Percentiles rank a stretch among this genome's conserved stretches.
Conservation (phyloP, 2,329 filamentous ascomycete species). For the Aspergillus proliferans region DNA sequence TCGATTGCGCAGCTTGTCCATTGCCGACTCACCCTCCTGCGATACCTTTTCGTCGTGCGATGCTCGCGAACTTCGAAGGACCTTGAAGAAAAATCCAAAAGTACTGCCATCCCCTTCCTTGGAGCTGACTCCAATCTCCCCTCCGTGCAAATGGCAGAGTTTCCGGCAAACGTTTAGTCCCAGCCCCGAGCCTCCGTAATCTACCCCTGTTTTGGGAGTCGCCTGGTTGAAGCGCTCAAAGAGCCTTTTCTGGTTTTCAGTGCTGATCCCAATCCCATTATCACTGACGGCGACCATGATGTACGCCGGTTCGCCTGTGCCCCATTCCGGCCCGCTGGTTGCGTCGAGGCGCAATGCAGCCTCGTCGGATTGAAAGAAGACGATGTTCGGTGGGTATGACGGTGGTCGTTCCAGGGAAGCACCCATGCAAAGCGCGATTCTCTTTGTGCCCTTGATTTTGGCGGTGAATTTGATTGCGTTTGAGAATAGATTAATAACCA, state of each 20-base stretch:
- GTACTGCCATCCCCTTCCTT: conserved; percentile 51
- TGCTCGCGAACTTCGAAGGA: conserved; percentile 18
- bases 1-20: conserved; percentile 13
- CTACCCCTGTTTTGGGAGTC: conserved; percentile 66
- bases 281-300: conserved; percentile 70
- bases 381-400: conserved; percentile 30
- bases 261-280: conserved; percentile 66
- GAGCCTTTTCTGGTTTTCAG: conserved; percentile 65
- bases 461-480: conserved; percentile 78
- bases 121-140: conserved; percentile 66
- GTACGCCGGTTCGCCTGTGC: conserved; percentile 53
- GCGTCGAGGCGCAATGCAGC: conserved; percentile 20
- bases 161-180: conserved; percentile 73
- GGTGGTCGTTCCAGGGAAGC: conserved; percentile 44
- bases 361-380: conserved; percentile 23
- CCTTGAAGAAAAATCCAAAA: conserved; percentile 54
- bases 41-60: background rate
- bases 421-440: conserved; percentile 49
- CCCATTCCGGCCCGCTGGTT: conserved; percentile 47
- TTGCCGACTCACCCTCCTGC: background rate
- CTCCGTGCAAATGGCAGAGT: conserved; percentile 73
- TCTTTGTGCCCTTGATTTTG: conserved; percentile 34
- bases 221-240: conserved; percentile 77
- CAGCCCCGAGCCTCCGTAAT: conserved; percentile 72
- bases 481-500: conserved; percentile 72